phyloP scores from a whole-genome alignment of 1,284 basidiomycete species.

The Serendipita sp. region DNA sequence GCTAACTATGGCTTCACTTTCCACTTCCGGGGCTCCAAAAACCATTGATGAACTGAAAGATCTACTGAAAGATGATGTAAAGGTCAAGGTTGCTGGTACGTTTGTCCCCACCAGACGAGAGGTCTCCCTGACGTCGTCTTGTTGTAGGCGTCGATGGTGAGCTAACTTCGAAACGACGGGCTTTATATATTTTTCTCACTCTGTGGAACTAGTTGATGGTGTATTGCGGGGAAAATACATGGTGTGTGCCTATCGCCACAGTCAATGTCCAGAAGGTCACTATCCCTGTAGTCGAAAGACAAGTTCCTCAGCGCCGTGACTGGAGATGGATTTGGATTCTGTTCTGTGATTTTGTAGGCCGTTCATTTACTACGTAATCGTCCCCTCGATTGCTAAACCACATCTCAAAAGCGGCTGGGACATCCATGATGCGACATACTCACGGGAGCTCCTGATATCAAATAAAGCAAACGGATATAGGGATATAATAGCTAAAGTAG shows the following conservation, averaged over 20 bases:
- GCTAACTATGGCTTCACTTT: slow-evolving; percentile 5
- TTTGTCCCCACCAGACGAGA: slow-evolving; percentile 7
- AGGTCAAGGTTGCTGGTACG: slow-evolving; percentile 85
- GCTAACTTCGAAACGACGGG: background rate
- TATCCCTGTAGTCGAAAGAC: slow-evolving; percentile 50
- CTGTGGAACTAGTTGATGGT: slow-evolving; percentile 57
- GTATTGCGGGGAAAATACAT: slow-evolving; percentile 89
- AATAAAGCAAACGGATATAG: slow-evolving; percentile 85
- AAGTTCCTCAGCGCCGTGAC: slow-evolving; percentile 84
- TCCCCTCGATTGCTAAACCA: slow-evolving; percentile 7
- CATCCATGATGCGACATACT: slow-evolving; percentile 73
- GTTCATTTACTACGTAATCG: slow-evolving; percentile 1
- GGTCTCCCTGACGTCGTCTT: background rate
- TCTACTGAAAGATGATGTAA: slow-evolving; percentile 51
- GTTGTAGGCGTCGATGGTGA: slow-evolving; percentile 22
- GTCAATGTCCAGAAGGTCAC: background rate
- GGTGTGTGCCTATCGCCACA: slow-evolving; percentile 28
- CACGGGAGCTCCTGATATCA: slow-evolving; percentile 74
- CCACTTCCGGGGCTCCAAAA: slow-evolving; percentile 37
- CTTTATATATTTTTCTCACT: background rate
- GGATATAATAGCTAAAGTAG: slow-evolving; percentile 73
- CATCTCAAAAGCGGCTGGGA: slow-evolving; percentile 57
- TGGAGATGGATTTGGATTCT: slow-evolving; percentile 80
- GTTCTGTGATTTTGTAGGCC: slow-evolving; percentile 73
- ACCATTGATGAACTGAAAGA: slow-evolving; percentile 43